phyloP scores from a whole-genome alignment of 2,329 filamentous ascomycete species.

The Colletotrichum eleusines region DNA sequence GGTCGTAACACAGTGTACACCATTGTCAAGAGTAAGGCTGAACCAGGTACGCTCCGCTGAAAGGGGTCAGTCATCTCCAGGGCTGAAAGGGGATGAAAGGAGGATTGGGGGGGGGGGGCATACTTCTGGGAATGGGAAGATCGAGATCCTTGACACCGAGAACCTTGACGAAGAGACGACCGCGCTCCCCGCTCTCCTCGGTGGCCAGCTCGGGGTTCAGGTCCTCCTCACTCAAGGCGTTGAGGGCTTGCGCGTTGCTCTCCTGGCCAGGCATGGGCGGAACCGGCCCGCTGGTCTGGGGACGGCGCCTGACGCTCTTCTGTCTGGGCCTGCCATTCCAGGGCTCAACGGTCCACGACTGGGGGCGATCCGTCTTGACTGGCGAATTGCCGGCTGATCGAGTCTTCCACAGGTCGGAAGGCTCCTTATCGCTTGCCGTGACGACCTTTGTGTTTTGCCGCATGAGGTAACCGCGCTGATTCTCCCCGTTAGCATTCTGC shows the following conservation, averaged over 20 bases:
- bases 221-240: constrained; percentile 78
- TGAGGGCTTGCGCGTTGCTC: constrained; percentile 78
- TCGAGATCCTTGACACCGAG: constrained; percentile 97
- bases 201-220: constrained; percentile 65
- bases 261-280: constrained; percentile 90
- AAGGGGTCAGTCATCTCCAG: constrained; percentile 44
- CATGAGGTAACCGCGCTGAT: constrained; percentile 98
- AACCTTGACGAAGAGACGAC: constrained; percentile 97
- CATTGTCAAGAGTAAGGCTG: constrained; percentile 97
- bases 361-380: constrained; percentile 81
- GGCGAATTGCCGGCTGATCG: constrained; percentile 77
- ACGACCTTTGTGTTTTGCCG: constrained; percentile 98
- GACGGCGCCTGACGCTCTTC: constrained; percentile 71
- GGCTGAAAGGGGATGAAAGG: constrained; percentile 37
- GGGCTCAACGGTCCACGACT: constrained; percentile 96
- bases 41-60: constrained; percentile 92
- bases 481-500: constrained; percentile 72
- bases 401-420: constrained; percentile 65
- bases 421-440: constrained; percentile 84
- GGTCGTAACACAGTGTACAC: constrained; percentile 96
- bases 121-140: constrained; percentile 89
- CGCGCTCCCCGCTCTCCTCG: constrained; percentile 87
- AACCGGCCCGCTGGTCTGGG: constrained; percentile 69
- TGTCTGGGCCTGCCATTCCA: constrained; percentile 88
- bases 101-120: constrained; percentile 48